Base-by-base conservation (phyloP, 1,284 basidiomycete genomes). In the Earliella scabrosa region DNA sequence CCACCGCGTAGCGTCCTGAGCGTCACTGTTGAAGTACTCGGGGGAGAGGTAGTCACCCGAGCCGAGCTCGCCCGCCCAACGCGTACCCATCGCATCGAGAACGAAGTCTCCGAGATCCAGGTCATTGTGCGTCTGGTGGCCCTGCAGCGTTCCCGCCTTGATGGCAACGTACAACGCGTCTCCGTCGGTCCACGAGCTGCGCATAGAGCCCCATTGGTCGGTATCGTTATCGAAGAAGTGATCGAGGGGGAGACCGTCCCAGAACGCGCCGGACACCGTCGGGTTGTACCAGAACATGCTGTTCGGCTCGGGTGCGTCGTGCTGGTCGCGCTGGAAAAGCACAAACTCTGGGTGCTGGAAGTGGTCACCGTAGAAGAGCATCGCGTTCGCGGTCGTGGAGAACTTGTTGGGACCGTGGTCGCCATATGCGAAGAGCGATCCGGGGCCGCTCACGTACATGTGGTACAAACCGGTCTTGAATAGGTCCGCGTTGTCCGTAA, bases 201-300 rank as follows among this genome's bases (percentile, higher is more conserved):
- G 85, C 87, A 95, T 97, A 31, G 94, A 87, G 16, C 80, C 90
- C 97, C 97, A 99, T 65, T 90, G 88, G 65, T 89, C 87, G 39
- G 82, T 73, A 24, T 66, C 66, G 64, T 88, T 83, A 67, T 86
- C 78, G 74, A 95, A 98, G 78, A 88, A 86, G 61, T 82, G 79
- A 76, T 99, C 97, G 45, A 98, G 82, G 2, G 90, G 72, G 40
- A 90, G 75, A 45, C 86, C 88, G 69, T 95, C 87, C 95, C 95
- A 98, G 82, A 91, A 99, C 45, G 93, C 93, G 55, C 97, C 97
- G 21, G 79, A 75, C 45, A 88, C 83, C 6, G 84, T 78, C 9
- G 95, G 87, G 72, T 98, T 82, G 73, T 98, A 99, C 94, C 95
- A 99, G 80, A 99, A 97, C 93, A 99, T 96, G 67, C 86, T 87